Conservation (phyloP, 345 rosid genomes). For the Psidium guajava region DNA sequence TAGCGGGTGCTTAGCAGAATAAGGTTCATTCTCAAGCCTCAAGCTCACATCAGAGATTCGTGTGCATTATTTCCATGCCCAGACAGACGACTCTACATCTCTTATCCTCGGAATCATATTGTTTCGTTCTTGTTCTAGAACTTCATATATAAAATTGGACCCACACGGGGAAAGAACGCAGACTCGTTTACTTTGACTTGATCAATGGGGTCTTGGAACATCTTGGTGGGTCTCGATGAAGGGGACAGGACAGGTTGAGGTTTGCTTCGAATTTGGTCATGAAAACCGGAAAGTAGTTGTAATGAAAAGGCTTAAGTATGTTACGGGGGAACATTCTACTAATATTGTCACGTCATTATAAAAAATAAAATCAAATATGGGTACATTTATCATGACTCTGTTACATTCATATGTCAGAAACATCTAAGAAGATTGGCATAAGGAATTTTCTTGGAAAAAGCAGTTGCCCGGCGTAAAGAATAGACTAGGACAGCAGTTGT, state of each 20-base stretch:
- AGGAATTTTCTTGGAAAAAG: neutral
- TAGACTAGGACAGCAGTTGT: neutral
- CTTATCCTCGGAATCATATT: neutral
- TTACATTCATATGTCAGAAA: neutral
- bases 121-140: neutral
- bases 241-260: neutral
- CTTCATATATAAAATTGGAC: neutral
- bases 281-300: neutral
- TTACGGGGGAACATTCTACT: neutral
- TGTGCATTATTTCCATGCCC: neutral
- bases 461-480: neutral
- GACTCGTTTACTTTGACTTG: neutral
- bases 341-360: neutral
- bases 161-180: neutral
- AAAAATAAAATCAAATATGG: neutral
- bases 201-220: neutral
- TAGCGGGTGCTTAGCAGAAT: neutral
- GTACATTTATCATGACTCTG: neutral
- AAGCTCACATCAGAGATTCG: neutral
- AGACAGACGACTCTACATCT: neutral
- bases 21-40: neutral
- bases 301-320: neutral
- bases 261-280: neutral
- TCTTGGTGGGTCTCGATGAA: neutral
- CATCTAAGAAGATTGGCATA: neutral